Conservation (phyloP, 2,329 filamentous ascomycete species). For the Fonsecaea monophora region DNA sequence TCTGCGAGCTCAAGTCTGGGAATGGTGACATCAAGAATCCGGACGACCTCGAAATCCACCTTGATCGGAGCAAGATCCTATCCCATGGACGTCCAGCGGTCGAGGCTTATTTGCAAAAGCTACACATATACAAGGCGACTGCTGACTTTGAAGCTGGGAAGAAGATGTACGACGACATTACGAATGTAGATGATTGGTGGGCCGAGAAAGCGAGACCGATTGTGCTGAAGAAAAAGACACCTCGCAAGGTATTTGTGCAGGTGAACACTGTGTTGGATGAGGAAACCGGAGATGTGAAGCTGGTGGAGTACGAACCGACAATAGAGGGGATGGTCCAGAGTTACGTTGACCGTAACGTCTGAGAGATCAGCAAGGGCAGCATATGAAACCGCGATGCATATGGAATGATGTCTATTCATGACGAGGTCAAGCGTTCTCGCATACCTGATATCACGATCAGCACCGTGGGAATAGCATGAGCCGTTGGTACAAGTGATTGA, state of each 20-base stretch:
- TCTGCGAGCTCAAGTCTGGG: constrained; percentile 77
- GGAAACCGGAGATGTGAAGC: constrained; percentile 70
- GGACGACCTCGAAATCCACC: constrained; percentile 78
- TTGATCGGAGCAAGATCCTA: constrained; percentile 87
- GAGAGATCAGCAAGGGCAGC: neutral
- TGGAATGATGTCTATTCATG: neutral
- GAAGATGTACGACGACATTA: constrained; percentile 83
- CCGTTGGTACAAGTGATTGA: neutral
- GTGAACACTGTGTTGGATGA: constrained; percentile 81
- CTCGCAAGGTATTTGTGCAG: constrained; percentile 82
- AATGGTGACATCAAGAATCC: constrained; percentile 66
- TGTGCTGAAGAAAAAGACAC: constrained; percentile 66
- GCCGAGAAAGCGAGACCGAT: constrained; percentile 73
- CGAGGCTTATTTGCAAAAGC: constrained; percentile 83
- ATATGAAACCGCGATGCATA: neutral
- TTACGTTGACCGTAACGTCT: constrained; percentile 68
- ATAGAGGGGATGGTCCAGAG: constrained; percentile 83
- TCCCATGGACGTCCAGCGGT: constrained; percentile 83
- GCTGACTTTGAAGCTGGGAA: constrained; percentile 81
- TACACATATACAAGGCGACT: constrained; percentile 91
- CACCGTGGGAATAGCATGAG: neutral
- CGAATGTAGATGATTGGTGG: constrained; percentile 83
- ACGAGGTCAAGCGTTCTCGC: neutral
- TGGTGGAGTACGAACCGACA: constrained; percentile 87
- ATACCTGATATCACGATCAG: neutral